Base-by-base conservation (phyloP, 129 eudicot genomes). In the Flaveria robusta region DNA sequence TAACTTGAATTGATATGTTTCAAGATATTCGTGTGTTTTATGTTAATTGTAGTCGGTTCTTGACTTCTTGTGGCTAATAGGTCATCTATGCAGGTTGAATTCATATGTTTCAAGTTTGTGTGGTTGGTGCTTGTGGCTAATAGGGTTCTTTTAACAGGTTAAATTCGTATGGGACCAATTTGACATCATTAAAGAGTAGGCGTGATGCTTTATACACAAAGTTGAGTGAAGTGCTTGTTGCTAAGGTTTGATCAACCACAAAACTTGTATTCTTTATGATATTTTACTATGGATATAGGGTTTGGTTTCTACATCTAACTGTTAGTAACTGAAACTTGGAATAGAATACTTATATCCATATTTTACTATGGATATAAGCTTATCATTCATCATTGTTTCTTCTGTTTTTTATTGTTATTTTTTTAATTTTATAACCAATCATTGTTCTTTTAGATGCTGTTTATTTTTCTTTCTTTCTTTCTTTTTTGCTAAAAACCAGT, bases 151-250 rank as follows among this genome's bases (percentile, higher is more conserved):
- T 62, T 37, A 74, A 68, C 86, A 94, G 99, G 85, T 83, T 94
- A 65, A 88, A 87, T 71, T 96, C 89, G 81, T 91, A 94, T 75
- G 83, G 75, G 69, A 74, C 84, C 66, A 81, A 74, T 74, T 74
- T 94, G 85, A 94, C 83, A 23, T 59, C 91, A 1, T 58, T 89
- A 76, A 91, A 89, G 87, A 68, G 71, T 80, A 87, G 89, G 43
- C 90, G 97, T 0, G 96, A 94, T 78, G 76, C 82, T 1, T 82
- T 91, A 39, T 87, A 84, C 74, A 67, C 85, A 15, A 89, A 71
- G 64, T 64, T 92, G 59, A 87, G 86, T 55, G 89, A 85, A 58
- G 86, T 85, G 75, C 91, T 91, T 31, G 87, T 89, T 43, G 89
- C 90, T 9, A 91, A 91, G 98, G 98, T 94, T 69, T 43, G 73